phyloP scores from a whole-genome alignment of 2,329 filamentous ascomycete species.

The Zymoseptoria brevis region DNA sequence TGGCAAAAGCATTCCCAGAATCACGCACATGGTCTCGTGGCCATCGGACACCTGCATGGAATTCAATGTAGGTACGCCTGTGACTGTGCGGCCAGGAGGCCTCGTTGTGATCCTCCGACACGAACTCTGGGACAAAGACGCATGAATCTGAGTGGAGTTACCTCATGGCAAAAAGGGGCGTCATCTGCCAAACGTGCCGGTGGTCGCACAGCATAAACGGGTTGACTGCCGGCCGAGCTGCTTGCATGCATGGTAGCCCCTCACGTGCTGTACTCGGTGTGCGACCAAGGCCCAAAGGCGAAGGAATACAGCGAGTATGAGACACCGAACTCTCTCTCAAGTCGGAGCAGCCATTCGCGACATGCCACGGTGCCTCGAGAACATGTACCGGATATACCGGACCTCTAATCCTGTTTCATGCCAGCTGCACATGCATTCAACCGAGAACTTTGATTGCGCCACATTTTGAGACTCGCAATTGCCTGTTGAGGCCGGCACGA shows the following conservation, averaged over 20 bases:
- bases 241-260: background rate
- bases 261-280: background rate
- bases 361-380: background rate
- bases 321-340: no score
- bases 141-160: background rate
- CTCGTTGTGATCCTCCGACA: no score
- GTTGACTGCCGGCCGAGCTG: background rate
- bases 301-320: background rate
- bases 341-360: background rate
- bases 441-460: background rate
- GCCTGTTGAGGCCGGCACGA: background rate
- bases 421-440: background rate
- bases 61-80: slow-evolving; percentile 1
- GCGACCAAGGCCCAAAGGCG: background rate
- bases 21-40: background rate
- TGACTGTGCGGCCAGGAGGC: no score
- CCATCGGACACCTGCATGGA: slow-evolving; percentile 5
- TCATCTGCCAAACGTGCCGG: background rate
- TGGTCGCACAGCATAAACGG: background rate
- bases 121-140: no score
- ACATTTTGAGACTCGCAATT: background rate
- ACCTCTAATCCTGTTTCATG: background rate
- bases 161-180: background rate
- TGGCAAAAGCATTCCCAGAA: background rate
- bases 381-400: background rate